These are phyloP conservation scores for Ascosphaera apis DNA, from an alignment of 2,329 filamentous ascomycete species.

Conservation along the genomic window DNA sequence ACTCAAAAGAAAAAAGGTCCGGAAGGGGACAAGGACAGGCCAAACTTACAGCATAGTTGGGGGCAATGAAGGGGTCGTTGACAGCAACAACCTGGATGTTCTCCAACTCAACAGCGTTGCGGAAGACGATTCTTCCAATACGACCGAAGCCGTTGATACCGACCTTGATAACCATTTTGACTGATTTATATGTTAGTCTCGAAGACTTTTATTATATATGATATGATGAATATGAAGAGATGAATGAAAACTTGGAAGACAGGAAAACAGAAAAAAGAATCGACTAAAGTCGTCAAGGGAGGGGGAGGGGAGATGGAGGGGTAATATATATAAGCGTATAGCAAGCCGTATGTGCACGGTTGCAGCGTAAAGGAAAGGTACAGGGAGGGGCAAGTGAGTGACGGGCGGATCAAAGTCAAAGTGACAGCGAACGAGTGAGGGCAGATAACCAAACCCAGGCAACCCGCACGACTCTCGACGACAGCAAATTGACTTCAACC, in stretches of 20 bases:
- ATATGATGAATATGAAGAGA: not conserved
- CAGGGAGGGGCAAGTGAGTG: too few relatives aligned
- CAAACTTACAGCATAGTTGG: constrained; percentile 75
- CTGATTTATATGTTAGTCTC: constrained; percentile 2
- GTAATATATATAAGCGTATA: too few relatives aligned
- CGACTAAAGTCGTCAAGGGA: too few relatives aligned
- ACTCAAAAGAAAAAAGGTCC: not conserved
- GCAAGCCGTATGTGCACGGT: too few relatives aligned
- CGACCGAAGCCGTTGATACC: constrained; percentile 99
- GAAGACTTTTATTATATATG: not conserved
- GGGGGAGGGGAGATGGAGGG: too few relatives aligned
- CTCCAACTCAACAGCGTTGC: constrained; percentile 78
- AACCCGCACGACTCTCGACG: too few relatives aligned
- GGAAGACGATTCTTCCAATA: constrained; percentile 97
- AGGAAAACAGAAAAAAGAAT: not conserved
- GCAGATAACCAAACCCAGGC: too few relatives aligned
- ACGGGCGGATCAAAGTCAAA: too few relatives aligned
- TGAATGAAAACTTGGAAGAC: not conserved
- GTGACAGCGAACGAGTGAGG: too few relatives aligned
- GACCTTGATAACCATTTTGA: constrained; percentile 30
- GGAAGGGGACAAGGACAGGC: constrained; percentile 2
- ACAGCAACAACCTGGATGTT: constrained; percentile 86
- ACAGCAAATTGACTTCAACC: too few relatives aligned
- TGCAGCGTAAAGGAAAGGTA: too few relatives aligned
- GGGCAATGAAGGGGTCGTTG: constrained; percentile 99